Base-by-base conservation (phyloP, 2,329 filamentous ascomycete species). In the Aureobasidium sp. region DNA sequence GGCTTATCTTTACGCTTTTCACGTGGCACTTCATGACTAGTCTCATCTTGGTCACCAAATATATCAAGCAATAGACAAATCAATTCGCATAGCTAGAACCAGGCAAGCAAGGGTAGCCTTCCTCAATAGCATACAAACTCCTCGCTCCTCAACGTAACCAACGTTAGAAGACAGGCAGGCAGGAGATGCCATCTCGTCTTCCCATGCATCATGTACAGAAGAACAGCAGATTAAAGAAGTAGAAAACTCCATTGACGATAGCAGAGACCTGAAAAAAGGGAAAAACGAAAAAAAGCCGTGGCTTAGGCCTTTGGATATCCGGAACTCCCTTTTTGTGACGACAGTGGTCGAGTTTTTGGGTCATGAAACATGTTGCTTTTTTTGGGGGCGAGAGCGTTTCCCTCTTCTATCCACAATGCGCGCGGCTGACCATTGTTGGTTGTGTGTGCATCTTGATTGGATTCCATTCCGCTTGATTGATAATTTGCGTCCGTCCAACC, bases 21-120 rank as follows among this genome's bases (percentile, higher is more conserved):
- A 54, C 53, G 53, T 44, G 39, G 42, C 53, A 57, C 44, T 25
- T 37, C 5, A 47, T n/a, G 13, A 41, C 44, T 42, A 29, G 34
- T 29, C 14, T 51, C 59, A 47, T 25, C 42, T 1, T 30, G 7
- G 8, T 41, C 37, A 16, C 27, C 45, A n/a, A 48, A 21, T 11
- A 27, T 49, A 45, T 53, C 59, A 61, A 53, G 37, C 45, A 61
- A 41, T 25, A 37, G 55, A 32, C 44, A 53, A 60, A 60, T 61
- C 59, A 61, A 60, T 48, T 62, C 37, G 59, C 36, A 60, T 3
- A 63, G 37, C 57, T 63, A 54, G 47, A 50, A 62, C 48, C 48
- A 55, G 49, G 59, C 71, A 72, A 71, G 75, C 75, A 75, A 68
- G 73, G 74, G 70, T 72, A 76, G 75, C 74, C 72, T 73, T 78